Evolutionary conservation across 176 grass and related monocot species (phyloP), one percentile per base, ranked within the genome.

Genomic region (Phoenix roebelenii): DNA sequence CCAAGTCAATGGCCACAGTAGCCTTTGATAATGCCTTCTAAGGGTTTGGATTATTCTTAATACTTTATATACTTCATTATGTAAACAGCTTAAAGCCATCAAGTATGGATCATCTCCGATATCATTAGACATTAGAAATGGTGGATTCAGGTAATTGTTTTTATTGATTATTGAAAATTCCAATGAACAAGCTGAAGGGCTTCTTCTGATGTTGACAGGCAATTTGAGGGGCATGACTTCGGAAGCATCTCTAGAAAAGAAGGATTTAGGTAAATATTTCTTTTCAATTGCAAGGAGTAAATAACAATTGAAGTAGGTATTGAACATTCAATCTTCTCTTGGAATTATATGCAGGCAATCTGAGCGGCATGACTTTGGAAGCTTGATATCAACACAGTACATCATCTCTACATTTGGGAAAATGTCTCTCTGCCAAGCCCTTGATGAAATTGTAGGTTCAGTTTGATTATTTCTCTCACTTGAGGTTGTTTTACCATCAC

Each of bases 341-440:
- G 17, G 20, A 62, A 54, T 22, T 69, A 22, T 70, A 60, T 70
- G 57, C 73, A 83, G 76, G 55, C 64, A 73, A 75, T 72, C 50
- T 61, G 64, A 60, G n/a, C 32, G 16, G 26, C 63, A 57, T 66
- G 56, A 64, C 22, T 24, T 17, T 44, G 58, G 7, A 48, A 66
- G 74, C 64, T 56, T 24, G 68, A 49, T 24, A 9, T 44, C 76
- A 16, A 77, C 30, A 51, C 64, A 66, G 54, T 88, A 77, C 64
- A 68, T 88, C 55, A 32, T 71, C 59, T 80, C 80, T 61, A 77
- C 76, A 28, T 89, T 66, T 63, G 76, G 85, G 50, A 57, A 66
- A 16, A 54, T 80, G 72, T 80, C 76, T 55, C 68, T 88, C 74
- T 69, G 61, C 61, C 51, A 84, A 79, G 73, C 35, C 55, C 64